A percentile compares a stretch with the other conserved stretches of the same genome.
phyloP scores from a whole-genome alignment of 2,329 filamentous ascomycete genomes.

The Didymellaceae sp. region DNA sequence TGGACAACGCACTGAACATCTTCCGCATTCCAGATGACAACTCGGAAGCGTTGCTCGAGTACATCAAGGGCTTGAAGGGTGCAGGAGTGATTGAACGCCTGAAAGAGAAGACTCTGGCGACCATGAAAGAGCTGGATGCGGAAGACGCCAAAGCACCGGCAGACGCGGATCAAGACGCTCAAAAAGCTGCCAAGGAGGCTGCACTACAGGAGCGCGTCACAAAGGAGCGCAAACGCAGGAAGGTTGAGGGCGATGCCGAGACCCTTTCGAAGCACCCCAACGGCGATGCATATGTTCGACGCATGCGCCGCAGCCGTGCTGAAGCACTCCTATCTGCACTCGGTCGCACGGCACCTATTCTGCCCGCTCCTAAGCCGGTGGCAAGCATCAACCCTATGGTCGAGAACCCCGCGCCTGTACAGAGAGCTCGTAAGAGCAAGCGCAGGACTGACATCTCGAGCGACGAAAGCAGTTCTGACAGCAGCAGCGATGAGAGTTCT shows the following conservation, averaged over 20 bases:
- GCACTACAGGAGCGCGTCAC: constrained; percentile 45
- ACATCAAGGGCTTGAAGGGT: constrained; percentile 81
- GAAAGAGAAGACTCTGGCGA: constrained; percentile 67
- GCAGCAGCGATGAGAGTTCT: constrained; percentile 33
- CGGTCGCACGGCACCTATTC: constrained; percentile 32
- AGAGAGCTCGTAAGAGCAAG: constrained; percentile 37
- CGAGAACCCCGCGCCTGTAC: constrained; percentile 21
- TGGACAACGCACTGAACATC: constrained; percentile 80
- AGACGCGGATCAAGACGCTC: constrained; percentile 46
- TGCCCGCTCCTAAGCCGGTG: constrained; percentile 21
- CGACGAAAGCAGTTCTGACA: constrained; percentile 45
- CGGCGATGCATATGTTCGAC: constrained; percentile 40
- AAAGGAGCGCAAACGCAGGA: constrained; percentile 40
- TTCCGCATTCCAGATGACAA: constrained; percentile 73
- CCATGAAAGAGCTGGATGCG: constrained; percentile 61
- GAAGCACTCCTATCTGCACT: constrained; percentile 42
- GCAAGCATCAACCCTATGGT: constrained; percentile 24
- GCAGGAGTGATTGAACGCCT: constrained; percentile 71
- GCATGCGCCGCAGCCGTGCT: constrained; percentile 43
- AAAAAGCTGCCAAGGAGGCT: constrained; percentile 46
- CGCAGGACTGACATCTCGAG: constrained; percentile 37
- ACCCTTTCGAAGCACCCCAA: constrained; percentile 30
- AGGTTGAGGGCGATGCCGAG: constrained; percentile 41
- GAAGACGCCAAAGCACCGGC: constrained; percentile 32
- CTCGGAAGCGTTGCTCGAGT: constrained; percentile 73